These are phyloP conservation scores for Daldinia bambusicola DNA, from an alignment of 495 filamentous ascomycete species.

Conservation along the genomic window DNA sequence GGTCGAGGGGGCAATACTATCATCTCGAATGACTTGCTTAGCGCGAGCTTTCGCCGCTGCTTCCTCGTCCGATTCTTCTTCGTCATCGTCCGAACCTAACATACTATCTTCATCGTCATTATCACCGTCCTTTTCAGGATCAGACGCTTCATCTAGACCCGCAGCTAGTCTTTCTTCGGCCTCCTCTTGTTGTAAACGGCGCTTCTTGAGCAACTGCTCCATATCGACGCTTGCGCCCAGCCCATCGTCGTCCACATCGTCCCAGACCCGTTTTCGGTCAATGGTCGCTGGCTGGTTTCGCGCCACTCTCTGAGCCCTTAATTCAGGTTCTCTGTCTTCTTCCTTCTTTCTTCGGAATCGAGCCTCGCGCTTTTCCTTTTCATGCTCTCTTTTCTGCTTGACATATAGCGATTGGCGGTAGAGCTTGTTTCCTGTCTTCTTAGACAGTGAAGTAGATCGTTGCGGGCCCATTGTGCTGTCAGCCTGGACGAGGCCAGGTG, in stretches of 20 bases:
- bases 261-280: constrained; percentile 92
- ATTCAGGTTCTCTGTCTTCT: constrained; percentile 83
- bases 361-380: constrained; percentile 76
- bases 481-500: neutral
- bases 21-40: constrained; percentile 64
- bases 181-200: constrained; percentile 64
- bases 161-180: constrained; percentile 62
- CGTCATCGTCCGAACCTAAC: constrained; percentile 65
- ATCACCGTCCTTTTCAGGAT: constrained; percentile 55
- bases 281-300: constrained; percentile 85
- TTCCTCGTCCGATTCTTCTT: constrained; percentile 60
- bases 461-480: constrained; percentile 30
- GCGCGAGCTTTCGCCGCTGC: constrained; percentile 50
- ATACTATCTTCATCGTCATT: constrained; percentile 78
- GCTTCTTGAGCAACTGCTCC: constrained; percentile 76
- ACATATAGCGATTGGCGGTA: constrained; percentile 78
- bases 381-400: constrained; percentile 74
- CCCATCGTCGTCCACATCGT: constrained; percentile 83
- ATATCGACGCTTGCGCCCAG: constrained; percentile 82
- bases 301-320: constrained; percentile 74
- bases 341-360: constrained; percentile 82
- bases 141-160: constrained; percentile 54
- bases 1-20: constrained; percentile 62
- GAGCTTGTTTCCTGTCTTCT: constrained; percentile 71
- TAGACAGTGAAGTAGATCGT: constrained; percentile 39